Conservation (phyloP, 768 basidiomycete genomes). For the Pleurotus tuoliensis region DNA sequence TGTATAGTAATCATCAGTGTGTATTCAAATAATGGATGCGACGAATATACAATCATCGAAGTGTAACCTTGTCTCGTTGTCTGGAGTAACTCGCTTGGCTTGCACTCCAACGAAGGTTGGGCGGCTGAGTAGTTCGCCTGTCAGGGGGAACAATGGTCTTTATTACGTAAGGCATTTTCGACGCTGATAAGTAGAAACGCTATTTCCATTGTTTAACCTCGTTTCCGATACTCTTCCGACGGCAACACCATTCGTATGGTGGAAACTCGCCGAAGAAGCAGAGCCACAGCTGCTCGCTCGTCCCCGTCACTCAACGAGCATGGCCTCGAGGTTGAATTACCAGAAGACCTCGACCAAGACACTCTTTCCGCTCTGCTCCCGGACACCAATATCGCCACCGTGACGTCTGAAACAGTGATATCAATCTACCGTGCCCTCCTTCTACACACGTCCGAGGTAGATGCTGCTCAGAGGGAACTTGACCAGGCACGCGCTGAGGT, state of each 20-base stretch:
- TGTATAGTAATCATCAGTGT: no score
- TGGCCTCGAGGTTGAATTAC: conserved; percentile 43
- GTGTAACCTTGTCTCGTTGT: no score
- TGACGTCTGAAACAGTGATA: conserved; percentile 57
- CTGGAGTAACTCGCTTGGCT: no score
- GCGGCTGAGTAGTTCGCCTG: no score
- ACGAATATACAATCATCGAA: no score
- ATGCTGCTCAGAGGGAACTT: conserved; percentile 54
- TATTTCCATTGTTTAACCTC: no score
- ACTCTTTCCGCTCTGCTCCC: conserved; percentile 58
- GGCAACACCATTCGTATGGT: conserved; percentile 24
- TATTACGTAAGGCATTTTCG: no score
- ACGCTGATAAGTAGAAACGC: no score
- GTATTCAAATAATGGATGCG: no score
- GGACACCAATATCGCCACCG: conserved; percentile 50
- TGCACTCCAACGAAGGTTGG: no score
- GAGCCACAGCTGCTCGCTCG: conserved; percentile 39
- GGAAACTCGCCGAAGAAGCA: conserved; percentile 62
- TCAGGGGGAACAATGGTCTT: no score
- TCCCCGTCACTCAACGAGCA: conserved; percentile 13
- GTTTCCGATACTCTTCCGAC: not conserved
- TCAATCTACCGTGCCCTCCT: conserved; percentile 60
- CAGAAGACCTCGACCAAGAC: conserved; percentile 65
- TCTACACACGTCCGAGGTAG: conserved; percentile 51
- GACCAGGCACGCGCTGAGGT: conserved; percentile 68